Conservation (phyloP, 805 yeast genomes). For the Saccharomycopsis fodiens region DNA sequence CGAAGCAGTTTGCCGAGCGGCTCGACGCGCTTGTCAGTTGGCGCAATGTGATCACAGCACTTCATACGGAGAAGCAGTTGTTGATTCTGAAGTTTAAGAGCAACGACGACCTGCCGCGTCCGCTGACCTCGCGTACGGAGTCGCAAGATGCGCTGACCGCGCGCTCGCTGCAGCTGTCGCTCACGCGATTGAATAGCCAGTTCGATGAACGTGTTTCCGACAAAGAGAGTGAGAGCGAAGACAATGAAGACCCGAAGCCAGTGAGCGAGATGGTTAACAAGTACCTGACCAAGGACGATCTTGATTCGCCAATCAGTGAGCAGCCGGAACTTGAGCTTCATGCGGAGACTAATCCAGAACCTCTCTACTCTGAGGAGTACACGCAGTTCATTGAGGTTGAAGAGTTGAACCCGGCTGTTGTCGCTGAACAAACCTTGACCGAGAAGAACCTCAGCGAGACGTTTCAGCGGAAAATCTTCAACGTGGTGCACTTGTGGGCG, state of each 20-base stretch:
- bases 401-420: constrained; percentile 12
- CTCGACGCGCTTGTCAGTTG: constrained; percentile 79
- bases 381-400: not conserved
- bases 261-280: too few relatives aligned
- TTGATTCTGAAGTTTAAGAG: constrained; percentile 54
- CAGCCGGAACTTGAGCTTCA: not conserved
- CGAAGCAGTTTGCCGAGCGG: constrained; percentile 54
- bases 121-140: not conserved
- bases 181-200: not conserved
- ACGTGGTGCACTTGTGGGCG: constrained; percentile 72
- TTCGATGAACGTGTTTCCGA: not conserved
- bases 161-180: constrained; percentile 7
- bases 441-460: constrained; percentile 59
- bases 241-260: not conserved
- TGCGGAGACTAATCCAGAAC: not conserved
- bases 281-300: not conserved
- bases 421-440: constrained; percentile 18
- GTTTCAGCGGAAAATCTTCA: constrained; percentile 61
- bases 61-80: constrained; percentile 51
- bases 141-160: not conserved
- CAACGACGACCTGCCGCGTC: not conserved
- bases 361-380: not conserved
- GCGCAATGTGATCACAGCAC: constrained; percentile 66
- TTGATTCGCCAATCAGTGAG: not conserved
- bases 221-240: constrained; percentile 1